These are phyloP conservation scores for Zymoseptoria brevis DNA, from an alignment of 2,329 filamentous ascomycete genomes.

Conservation along the genomic window DNA sequence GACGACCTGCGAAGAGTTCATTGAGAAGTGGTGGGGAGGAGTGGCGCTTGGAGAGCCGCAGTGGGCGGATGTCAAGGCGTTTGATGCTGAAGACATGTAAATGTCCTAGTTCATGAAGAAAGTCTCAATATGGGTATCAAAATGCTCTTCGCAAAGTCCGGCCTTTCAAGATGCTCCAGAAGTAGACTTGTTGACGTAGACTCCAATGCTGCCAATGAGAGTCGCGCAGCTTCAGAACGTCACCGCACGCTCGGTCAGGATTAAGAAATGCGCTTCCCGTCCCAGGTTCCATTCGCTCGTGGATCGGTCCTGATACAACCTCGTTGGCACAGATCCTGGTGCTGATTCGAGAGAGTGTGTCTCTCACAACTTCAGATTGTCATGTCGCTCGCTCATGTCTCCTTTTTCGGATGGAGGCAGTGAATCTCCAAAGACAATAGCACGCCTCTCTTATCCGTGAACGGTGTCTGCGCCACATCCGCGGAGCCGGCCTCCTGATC, in stretches of 20 bases:
- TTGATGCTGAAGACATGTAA: slow-evolving; percentile 9
- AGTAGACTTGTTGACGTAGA: background rate
- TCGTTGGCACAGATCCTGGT: background rate
- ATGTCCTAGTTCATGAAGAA: background rate
- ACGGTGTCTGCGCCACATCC: slow-evolving; percentile 23
- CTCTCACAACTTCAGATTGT: background rate
- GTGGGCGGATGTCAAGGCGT: slow-evolving; percentile 18
- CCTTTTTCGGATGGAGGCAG: slow-evolving; percentile 14
- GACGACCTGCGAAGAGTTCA: slow-evolving; percentile 18
- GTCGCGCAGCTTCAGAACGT: no score
- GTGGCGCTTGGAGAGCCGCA: slow-evolving; percentile 18
- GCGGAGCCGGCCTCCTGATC: slow-evolving; percentile 22
- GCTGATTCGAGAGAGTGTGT: background rate
- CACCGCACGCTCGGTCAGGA: no score
- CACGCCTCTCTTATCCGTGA: slow-evolving; percentile 20
- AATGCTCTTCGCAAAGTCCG: background rate
- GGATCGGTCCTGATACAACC: background rate
- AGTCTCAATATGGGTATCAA: background rate
- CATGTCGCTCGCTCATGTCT: background rate
- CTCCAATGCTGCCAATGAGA: background rate
- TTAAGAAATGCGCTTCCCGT: no score
- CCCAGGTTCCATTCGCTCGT: background rate
- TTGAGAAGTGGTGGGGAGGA: slow-evolving; percentile 26
- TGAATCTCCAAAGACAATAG: slow-evolving; percentile 17
- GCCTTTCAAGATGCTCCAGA: background rate